Evolutionary conservation across 805 yeast genomes (phyloP).

Genomic region (Yarrowia hollandica): DNA sequence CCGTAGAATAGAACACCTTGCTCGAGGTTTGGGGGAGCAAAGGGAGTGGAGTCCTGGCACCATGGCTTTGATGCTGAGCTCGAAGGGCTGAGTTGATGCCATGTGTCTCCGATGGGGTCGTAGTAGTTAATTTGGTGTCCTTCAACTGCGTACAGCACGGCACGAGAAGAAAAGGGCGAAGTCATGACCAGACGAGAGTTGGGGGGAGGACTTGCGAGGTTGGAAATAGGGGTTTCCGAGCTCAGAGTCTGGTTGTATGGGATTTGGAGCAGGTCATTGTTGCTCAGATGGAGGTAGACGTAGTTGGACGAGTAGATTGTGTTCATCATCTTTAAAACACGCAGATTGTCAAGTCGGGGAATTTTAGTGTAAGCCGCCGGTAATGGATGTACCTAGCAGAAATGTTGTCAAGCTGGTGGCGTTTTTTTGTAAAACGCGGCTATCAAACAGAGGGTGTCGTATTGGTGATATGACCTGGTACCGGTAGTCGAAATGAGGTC

Average conservation of each 20-base stretch:
- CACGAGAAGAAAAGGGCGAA: background rate
- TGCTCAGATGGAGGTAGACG: slow-evolving; percentile 7
- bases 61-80: background rate
- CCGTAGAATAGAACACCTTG: slow-evolving; percentile 18
- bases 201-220: background rate
- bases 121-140: slow-evolving; percentile 1
- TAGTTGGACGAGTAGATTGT: background rate
- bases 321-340: no score
- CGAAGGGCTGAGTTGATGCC: background rate
- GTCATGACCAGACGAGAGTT: background rate
- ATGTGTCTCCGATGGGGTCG: slow-evolving; percentile 4
- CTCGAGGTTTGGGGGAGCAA: slow-evolving; percentile 3
- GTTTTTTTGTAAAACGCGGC: no score
- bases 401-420: no score
- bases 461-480: no score
- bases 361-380: no score
- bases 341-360: no score
- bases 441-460: no score
- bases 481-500: no score
- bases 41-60: slow-evolving; percentile 1
- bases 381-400: no score
- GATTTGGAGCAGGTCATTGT: slow-evolving; percentile 17
- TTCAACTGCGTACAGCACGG: background rate
- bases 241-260: slow-evolving; percentile 9
- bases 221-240: background rate